A percentile compares a stretch with the other conserved stretches of the same genome.
Conservation (phyloP, 2,329 filamentous ascomycete species). For the Chlorencoelia australis region DNA sequence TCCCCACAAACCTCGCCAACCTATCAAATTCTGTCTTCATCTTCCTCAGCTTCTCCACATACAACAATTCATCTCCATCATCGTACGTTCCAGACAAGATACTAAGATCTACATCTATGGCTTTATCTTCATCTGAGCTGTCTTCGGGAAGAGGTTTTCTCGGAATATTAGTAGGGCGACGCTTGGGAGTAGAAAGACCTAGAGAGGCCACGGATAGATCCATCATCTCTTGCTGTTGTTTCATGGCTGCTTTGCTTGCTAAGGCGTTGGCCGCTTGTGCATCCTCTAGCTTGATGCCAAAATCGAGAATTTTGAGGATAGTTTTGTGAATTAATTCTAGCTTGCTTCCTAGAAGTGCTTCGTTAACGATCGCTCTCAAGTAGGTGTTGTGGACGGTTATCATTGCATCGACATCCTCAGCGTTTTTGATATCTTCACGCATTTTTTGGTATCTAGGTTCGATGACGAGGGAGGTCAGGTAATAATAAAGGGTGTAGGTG, state of each 20-base stretch:
- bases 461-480: constrained; percentile 65
- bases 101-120: constrained; percentile 28
- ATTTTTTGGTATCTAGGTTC: constrained; percentile 49
- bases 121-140: constrained; percentile 23
- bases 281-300: constrained; percentile 61
- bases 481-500: constrained; percentile 61
- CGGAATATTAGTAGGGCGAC: constrained; percentile 19
- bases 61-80: constrained; percentile 28
- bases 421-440: constrained; percentile 42
- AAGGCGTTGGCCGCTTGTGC: constrained; percentile 34
- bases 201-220: constrained; percentile 24
- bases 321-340: constrained; percentile 61
- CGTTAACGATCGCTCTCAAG: constrained; percentile 50
- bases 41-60: constrained; percentile 41
- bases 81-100: constrained; percentile 27
- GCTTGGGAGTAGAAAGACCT: constrained; percentile 23
- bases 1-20: constrained; percentile 58
- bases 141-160: not conserved
- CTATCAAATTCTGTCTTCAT: constrained; percentile 55
- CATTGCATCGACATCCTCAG: constrained; percentile 74
- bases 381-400: constrained; percentile 57
- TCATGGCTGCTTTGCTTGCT: constrained; percentile 13
- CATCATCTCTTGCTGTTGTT: constrained; percentile 22
- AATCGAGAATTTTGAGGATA: constrained; percentile 66
- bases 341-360: constrained; percentile 59